Percentiles rank a stretch among this genome's conserved stretches.
Evolutionary conservation across 202 grass and related monocot genomes (phyloP).

Genomic region (Hordeum pubiflorum): DNA sequence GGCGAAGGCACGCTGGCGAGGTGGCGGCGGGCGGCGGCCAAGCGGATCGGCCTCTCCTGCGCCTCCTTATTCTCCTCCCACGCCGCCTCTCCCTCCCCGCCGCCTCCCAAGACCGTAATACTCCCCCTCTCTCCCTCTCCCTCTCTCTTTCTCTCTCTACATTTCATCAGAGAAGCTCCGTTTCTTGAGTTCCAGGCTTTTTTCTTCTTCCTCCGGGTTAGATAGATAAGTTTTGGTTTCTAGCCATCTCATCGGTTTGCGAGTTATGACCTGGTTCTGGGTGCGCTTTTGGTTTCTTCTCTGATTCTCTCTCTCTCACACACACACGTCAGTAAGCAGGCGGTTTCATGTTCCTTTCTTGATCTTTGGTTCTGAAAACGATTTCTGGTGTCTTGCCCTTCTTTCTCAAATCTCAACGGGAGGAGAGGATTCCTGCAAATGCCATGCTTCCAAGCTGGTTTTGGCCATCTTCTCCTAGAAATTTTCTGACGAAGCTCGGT

Average conservation of each 20-base stretch:
- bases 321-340: not conserved
- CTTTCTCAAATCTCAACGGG: not conserved
- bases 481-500: no score
- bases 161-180: not conserved
- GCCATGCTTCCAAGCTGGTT: not conserved
- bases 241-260: slow-evolving; percentile 9
- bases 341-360: not conserved
- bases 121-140: not conserved
- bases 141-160: not conserved
- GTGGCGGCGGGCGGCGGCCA: slow-evolving; percentile 60
- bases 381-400: not conserved
- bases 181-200: not conserved
- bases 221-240: slow-evolving; percentile 3
- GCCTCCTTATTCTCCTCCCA: slow-evolving; percentile 50
- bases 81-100: slow-evolving; percentile 33
- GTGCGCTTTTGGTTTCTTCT: not conserved
- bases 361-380: not conserved
- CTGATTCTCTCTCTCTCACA: not conserved
- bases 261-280: not conserved
- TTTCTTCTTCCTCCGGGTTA: not conserved
- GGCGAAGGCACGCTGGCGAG: slow-evolving; percentile 39
- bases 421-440: not conserved
- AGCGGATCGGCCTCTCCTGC: slow-evolving; percentile 60
- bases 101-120: slow-evolving; percentile 52
- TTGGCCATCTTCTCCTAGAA: not conserved